Conservation (phyloP, 257 asterid species). For the Ilex asprella region DNA sequence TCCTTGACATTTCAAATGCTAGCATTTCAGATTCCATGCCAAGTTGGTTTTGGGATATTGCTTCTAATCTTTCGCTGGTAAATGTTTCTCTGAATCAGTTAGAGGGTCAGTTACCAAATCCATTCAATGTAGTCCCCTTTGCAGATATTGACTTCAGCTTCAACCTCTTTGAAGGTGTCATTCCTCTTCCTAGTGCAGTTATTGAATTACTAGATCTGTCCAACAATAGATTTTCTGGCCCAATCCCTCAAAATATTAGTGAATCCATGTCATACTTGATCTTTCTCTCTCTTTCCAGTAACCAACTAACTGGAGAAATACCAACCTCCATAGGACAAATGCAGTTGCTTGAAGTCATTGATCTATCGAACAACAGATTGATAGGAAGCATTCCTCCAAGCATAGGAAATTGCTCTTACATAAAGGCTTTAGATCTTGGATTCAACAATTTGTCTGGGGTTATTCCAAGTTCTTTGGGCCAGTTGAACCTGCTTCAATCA, state of each 20-base stretch:
- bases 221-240: constrained; percentile 34
- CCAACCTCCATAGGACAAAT: constrained; percentile 36
- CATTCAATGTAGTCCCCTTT: constrained; percentile 24
- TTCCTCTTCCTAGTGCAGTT: constrained; percentile 33
- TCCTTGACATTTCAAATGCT: constrained; percentile 42
- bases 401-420: constrained; percentile 25
- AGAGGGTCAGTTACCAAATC: constrained; percentile 34
- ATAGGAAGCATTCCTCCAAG: constrained; percentile 40
- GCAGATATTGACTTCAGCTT: constrained; percentile 47
- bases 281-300: constrained; percentile 39
- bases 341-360: constrained; percentile 28
- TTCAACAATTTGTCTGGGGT: constrained; percentile 32
- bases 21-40: constrained; percentile 44
- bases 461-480: constrained; percentile 39
- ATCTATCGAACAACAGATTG: constrained; percentile 39
- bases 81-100: constrained; percentile 43
- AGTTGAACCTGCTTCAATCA: constrained; percentile 30
- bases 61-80: constrained; percentile 36
- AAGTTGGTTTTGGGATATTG: constrained; percentile 47
- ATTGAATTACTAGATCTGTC: constrained; percentile 48
- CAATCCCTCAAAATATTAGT: constrained; percentile 36
- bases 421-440: constrained; percentile 37
- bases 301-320: constrained; percentile 31
- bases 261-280: constrained; percentile 32
- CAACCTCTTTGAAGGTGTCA: constrained; percentile 33